These are phyloP conservation scores for Carpinus viminea DNA, from an alignment of 306 rosid genomes.

Conservation along the genomic window DNA sequence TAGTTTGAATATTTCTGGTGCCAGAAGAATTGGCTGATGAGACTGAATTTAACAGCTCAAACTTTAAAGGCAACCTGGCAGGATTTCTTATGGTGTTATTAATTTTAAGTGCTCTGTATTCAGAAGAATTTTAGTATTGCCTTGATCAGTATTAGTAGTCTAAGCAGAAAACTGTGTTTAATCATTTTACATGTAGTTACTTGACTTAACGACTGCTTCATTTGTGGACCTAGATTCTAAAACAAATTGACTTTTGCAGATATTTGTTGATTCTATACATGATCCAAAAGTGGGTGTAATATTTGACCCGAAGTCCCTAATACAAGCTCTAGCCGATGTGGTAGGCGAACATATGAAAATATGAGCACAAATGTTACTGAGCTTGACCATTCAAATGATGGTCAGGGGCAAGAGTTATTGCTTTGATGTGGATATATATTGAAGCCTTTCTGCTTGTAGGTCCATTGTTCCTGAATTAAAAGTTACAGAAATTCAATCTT, in stretches of 20 bases:
- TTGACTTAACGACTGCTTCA: not conserved
- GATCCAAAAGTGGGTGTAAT: conserved; percentile 78
- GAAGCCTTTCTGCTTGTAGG: conserved; percentile 17
- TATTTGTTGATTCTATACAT: conserved; percentile 57
- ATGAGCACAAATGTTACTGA: conserved; percentile 31
- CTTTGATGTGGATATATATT: conserved; percentile 16
- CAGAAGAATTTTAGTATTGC: not conserved
- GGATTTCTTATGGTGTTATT: not conserved
- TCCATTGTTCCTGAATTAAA: conserved; percentile 29
- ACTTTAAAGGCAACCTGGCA: not conserved
- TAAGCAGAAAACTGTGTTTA: not conserved
- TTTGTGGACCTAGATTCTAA: not conserved
- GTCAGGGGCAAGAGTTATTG: conserved; percentile 21
- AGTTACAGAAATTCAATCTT: conserved; percentile 2
- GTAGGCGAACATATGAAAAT: conserved; percentile 46
- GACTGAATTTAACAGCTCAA: not conserved
- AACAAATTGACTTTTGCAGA: conserved; percentile 47
- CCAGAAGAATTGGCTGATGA: not conserved
- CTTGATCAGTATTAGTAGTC: not conserved
- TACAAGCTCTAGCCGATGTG: conserved; percentile 59
- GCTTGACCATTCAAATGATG: conserved; percentile 22
- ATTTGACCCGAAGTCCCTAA: conserved; percentile 74
- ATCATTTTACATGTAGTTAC: not conserved
- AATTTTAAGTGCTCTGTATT: not conserved
- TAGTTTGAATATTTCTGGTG: not conserved